Base-by-base conservation (phyloP, 1,139 yeast species). In the Candida sp. region DNA sequence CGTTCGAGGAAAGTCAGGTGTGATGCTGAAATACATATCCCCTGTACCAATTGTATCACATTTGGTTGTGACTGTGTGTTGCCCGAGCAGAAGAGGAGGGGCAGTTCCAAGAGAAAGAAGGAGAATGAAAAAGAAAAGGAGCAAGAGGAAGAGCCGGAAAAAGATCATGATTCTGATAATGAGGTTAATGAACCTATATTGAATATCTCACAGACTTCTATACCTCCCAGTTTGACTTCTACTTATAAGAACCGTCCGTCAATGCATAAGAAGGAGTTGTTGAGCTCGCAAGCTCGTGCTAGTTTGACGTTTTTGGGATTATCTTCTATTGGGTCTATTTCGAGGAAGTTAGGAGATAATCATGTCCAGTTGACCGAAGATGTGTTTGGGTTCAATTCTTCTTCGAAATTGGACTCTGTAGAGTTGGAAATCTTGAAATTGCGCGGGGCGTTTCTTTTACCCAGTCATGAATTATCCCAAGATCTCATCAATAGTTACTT, bases 41-140 rank as follows among this genome's bases (percentile, higher is more conserved):
- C 91, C 3, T 84, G 91, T 57, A 82, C 90, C 27, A 84, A 84
- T 60, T 84, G 91, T 58, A 75, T 82, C 40, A 86, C 90, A 1
- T 84, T 84, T 64, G 87, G 87, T 2, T 82, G 88, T 58, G 89
- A 82, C 49, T 84, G 91, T 64, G 68, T 71, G 33, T 70, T 83
- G 40, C 89, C 89, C 1, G 87, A 81, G 43, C 75, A 74, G 22
- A 76, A 75, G 57, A 68, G 74, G 56, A 57, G 79, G 56, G 74
- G 74, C 22, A 63, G 34, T 19, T 27, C 39, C 5, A 37, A 23
- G 15, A 37, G 15, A 22, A 37, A 37, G 29, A 37, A 29, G 15
- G 39, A 37, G 11, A 12, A 4, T 11, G 36, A 23, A 12, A 21
- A 23, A 19, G 22, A 23, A 23, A 35, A 19, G 15, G 25, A 21